phyloP scores from a whole-genome alignment of 2,329 filamentous ascomycete species.

The Clonostachys solani region DNA sequence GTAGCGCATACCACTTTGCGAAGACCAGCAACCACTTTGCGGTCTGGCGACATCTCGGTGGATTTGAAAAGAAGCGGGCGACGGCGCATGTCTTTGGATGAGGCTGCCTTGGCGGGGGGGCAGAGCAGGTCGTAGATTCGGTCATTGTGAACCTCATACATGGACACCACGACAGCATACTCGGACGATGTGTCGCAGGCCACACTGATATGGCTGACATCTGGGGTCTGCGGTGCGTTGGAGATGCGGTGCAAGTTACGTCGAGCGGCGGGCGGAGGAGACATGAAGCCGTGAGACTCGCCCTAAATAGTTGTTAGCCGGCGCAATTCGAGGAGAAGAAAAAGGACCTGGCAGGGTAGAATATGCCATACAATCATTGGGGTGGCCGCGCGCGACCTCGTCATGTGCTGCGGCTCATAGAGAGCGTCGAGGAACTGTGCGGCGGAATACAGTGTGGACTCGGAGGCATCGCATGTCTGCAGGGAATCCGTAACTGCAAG shows the following conservation, averaged over 20 bases:
- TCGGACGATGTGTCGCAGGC: slow-evolving; percentile 59
- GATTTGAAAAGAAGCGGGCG: slow-evolving; percentile 86
- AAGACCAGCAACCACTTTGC: slow-evolving; percentile 91
- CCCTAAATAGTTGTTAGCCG: slow-evolving; percentile 36
- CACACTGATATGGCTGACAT: slow-evolving; percentile 67
- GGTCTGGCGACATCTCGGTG: slow-evolving; percentile 80
- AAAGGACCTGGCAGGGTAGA: neutral
- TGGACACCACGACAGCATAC: slow-evolving; percentile 86
- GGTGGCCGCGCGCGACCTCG: slow-evolving; percentile 63
- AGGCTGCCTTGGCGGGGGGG: slow-evolving; percentile 51
- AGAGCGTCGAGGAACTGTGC: slow-evolving; percentile 74
- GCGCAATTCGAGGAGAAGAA: slow-evolving; percentile 1
- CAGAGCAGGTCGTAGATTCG: slow-evolving; percentile 91
- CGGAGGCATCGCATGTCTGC: slow-evolving; percentile 72
- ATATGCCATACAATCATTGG: slow-evolving; percentile 59
- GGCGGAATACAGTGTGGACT: slow-evolving; percentile 72
- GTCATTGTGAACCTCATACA: slow-evolving; percentile 99
- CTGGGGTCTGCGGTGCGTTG: slow-evolving; percentile 68
- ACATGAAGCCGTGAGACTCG: slow-evolving; percentile 34
- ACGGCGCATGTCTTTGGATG: slow-evolving; percentile 68
- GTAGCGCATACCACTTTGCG: slow-evolving; percentile 84
- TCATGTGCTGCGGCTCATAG: slow-evolving; percentile 59
- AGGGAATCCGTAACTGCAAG: slow-evolving; percentile 69
- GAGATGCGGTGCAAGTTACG: slow-evolving; percentile 65
- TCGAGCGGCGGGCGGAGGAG: slow-evolving; percentile 43